Evolutionary conservation across 768 basidiomycete genomes (phyloP).

Genomic region (Mrakia gelida): DNA sequence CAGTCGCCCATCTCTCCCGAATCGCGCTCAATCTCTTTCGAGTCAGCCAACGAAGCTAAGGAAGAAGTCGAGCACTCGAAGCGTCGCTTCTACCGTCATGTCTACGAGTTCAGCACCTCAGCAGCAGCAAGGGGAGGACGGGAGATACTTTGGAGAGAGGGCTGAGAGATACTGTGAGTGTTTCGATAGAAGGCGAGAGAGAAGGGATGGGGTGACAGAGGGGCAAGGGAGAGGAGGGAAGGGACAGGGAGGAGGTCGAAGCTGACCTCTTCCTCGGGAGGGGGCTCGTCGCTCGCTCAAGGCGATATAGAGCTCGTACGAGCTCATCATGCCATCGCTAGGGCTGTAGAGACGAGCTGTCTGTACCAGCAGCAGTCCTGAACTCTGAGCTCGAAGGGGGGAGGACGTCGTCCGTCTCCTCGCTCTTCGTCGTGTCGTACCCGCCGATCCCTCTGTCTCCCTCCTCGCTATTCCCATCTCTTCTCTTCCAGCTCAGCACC

Average conservation of each 20-base stretch:
- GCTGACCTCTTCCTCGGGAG: not conserved
- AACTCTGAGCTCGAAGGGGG: too few species aligned
- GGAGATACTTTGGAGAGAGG: not conserved
- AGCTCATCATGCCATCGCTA: too few species aligned
- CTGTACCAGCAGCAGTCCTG: too few species aligned
- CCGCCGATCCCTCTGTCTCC: too few species aligned
- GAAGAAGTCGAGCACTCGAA: not conserved
- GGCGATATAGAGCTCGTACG: not conserved
- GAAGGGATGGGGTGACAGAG: not conserved
- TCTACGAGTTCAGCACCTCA: not conserved
- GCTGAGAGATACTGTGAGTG: not conserved
- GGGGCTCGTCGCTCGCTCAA: too few species aligned
- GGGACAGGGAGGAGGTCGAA: not conserved
- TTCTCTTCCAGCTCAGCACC: too few species aligned
- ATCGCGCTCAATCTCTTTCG: too few species aligned
- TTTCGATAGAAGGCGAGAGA: not conserved
- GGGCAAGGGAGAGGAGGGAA: not conserved
- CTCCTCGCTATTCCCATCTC: too few species aligned
- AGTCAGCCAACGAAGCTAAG: not conserved
- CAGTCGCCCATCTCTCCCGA: slow-evolving; percentile 63
- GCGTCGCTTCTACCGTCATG: not conserved
- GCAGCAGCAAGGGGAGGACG: not conserved
- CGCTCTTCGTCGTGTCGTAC: too few species aligned
- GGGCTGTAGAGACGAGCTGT: too few species aligned
- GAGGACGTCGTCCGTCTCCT: too few species aligned